Evolutionary conservation across 345 rosid species (phyloP).

Genomic region (Arabidopsis arenosa): DNA sequence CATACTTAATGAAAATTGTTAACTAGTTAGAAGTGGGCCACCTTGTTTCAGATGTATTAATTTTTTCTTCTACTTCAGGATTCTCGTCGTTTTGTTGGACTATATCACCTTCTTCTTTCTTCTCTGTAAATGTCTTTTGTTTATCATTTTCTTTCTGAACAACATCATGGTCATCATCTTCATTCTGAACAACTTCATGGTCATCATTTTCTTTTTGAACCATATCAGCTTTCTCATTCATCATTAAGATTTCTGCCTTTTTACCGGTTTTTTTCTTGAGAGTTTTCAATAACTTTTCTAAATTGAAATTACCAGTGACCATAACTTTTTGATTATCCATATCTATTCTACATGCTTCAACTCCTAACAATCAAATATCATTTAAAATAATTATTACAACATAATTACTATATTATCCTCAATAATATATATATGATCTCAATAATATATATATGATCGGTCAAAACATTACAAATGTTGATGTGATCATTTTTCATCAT

Average conservation of each 20-base stretch:
- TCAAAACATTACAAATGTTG: too few species aligned
- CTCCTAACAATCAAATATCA: neutral
- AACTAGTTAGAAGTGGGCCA: neutral
- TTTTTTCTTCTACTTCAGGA: neutral
- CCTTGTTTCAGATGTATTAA: neutral
- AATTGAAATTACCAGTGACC: neutral
- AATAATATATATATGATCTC: too few species aligned
- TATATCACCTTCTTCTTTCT: neutral
- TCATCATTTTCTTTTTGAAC: neutral
- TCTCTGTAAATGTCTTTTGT: neutral
- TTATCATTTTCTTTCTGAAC: neutral
- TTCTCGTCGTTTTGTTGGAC: neutral
- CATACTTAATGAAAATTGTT: neutral
- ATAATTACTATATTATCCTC: neutral
- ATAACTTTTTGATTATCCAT: neutral
- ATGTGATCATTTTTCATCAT: neutral
- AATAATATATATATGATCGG: neutral
- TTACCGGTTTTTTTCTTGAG: neutral
- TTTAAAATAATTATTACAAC: neutral
- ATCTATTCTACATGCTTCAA: neutral
- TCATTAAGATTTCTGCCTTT: neutral
- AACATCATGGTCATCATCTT: neutral
- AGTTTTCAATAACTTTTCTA: neutral
- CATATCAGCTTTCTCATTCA: neutral
- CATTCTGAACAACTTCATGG: neutral